Evolutionary conservation across 2,329 filamentous ascomycete species (phyloP), one percentile per base, ranked within the genome.

Genomic region (Talaromyces sp.): DNA sequence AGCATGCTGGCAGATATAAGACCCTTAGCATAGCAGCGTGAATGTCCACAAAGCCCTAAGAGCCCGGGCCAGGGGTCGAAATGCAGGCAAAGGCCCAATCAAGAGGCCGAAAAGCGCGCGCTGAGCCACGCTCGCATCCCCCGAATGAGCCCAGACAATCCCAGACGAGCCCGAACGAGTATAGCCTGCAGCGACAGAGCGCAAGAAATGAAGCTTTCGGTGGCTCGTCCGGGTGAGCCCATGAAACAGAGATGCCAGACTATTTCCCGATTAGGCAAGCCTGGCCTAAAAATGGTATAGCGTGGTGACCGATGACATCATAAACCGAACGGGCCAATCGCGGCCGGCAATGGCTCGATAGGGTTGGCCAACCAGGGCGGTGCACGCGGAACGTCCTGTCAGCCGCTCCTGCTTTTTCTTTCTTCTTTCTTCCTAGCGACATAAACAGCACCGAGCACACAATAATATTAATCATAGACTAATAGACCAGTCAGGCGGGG

Each of bases 261-360:
- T 23, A 56, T 62, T 56, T 28, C 61, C 52, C 10, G 34, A 47
- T 36, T 7, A 0, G 52, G 56, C 3, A 56, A 62, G 14, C 5
- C 1, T 2, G 10, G 3, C 7, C 42, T 36, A 14, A 10, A 42
- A 52, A 4, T 3, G 52, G 61, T 23, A 50, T 52, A 42, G 61
- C 57, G 40, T n/a, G 16, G 5, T 4, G n/a, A 34, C 4, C 18
- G 16, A n/a, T 62, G 61, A 62, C 59, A 52, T 62, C 61, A 62
- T 62, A 62, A 62, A 42, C 36, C 61, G 61, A 62, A 34, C 61
- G 4, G 52, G 7, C 61, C 61, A 62, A 62, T 62, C 6, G 42
- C 1, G 59, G 18, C 1, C 2, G 5, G n/a, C 7, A 1, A 2
- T 31, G 30, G 14, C 7, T 6, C 16, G 6, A 5, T 16, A 16